These are phyloP conservation scores for Pleurotus pulmonarius DNA, from an alignment of 768 basidiomycete genomes.

Conservation along the genomic window DNA sequence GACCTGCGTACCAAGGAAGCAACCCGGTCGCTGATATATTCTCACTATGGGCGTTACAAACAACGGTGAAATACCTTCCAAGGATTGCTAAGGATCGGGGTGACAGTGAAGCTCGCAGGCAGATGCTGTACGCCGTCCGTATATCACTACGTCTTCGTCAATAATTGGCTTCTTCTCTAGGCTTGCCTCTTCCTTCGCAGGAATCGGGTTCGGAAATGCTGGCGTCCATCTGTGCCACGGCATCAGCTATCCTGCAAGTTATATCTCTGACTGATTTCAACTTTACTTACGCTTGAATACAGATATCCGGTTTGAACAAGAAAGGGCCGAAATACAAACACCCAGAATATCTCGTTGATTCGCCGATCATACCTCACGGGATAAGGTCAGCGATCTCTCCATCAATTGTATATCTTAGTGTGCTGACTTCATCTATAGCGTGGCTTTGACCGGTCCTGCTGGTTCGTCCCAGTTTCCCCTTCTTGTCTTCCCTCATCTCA, in stretches of 20 bases:
- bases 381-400: conserved; percentile 46
- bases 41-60: conserved; percentile 88
- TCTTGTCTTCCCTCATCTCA: background rate
- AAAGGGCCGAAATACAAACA: conserved; percentile 90
- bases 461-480: conserved; percentile 33
- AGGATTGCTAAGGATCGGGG: conserved; percentile 75
- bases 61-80: conserved; percentile 86
- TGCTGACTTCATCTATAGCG: conserved; percentile 34
- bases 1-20: conserved; percentile 92
- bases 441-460: conserved; percentile 87
- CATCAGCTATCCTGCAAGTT: conserved; percentile 78
- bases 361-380: conserved; percentile 93
- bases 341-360: conserved; percentile 80
- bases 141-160: background rate
- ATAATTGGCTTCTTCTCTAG: conserved; percentile 31
- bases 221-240: conserved; percentile 91
- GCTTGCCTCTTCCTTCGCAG: conserved; percentile 89
- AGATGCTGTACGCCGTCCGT: conserved; percentile 73
- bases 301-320: conserved; percentile 95
- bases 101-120: conserved; percentile 79
- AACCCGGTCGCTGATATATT: conserved; percentile 97
- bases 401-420: background rate
- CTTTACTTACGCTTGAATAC: background rate
- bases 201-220: conserved; percentile 93
- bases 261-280: background rate